Evolutionary conservation across 164 flowering plant genomes (phyloP), one percentile per base, ranked within the genome.

Genomic region (Hamamelis virginiana): DNA sequence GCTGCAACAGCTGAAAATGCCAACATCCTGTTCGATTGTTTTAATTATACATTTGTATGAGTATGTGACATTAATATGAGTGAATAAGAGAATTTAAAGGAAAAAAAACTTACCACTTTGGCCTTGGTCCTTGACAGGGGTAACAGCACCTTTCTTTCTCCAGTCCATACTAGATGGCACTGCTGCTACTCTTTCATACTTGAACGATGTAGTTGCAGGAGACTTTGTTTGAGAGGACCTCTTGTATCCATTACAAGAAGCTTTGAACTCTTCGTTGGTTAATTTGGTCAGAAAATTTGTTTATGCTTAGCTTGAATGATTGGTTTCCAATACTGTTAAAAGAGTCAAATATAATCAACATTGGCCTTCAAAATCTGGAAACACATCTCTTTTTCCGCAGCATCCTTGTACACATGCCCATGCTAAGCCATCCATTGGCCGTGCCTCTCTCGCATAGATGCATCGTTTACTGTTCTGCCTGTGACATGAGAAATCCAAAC

Each of bases 91-190:
- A 21, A 44, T 22, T 21, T 33, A 33, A 44, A n/a, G 14, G 1
- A 8, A 8, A 22, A 57, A 11, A 0, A 8, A 57, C 66, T 41
- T 61, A 74, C 74, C 77, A 22, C 77, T 69, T 57, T 66, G 44
- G 48, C 73, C 77, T 74, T 74, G 77, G 28, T 65, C 62, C 66
- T 74, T 74, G 28, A 74, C 33, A 33, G 68, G 68, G 13, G 76
- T 74, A 14, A 74, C 76, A 21, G 72, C 76, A 15, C 72, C 72
- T 63, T 74, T 74, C 25, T 55, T 57, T 55, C 76, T 74, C 76
- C 76, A 74, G 46, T 74, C 76, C 47, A 74, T 28, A 33, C 33
- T 53, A 8, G 68, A 16, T 13, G 64, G 64, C n/a, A 41, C 44
- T 13, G 64, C 64, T 14, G 44, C 28, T 16, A 60, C n/a, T 23